Evolutionary conservation across 2,329 filamentous ascomycete species (phyloP), one percentile per base, ranked within the genome.

Genomic region (Penicillium sp.): DNA sequence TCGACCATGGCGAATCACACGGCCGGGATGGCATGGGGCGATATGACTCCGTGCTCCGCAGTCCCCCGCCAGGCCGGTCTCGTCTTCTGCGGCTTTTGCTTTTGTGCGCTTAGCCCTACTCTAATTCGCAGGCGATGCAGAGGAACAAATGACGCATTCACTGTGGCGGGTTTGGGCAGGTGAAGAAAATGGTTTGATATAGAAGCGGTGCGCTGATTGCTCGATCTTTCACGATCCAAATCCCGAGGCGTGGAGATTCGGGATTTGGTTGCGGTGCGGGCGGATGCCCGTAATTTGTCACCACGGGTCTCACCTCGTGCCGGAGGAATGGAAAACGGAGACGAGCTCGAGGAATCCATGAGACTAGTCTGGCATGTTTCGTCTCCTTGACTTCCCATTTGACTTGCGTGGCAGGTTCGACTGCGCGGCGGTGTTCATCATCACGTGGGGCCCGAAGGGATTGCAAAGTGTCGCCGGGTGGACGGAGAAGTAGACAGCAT

Each of bases 241-340:
- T 61, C 62, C 62, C 62, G 62, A 58, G 38, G 39, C 39, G 41
- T 48, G 35, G 40, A 39, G 36, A 39, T 50, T 57, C 61, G 61
- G 62, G 62, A 57, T 64, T 64, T 65, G 61, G 42, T 55, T 48
- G 36, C 35, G 36, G 38, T 33, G 25, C 36, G 36, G 30, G 28
- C 30, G 33, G 41, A 39, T 31, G 21, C 19, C 33, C 36, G 33
- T 37, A 40, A 50, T 47, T 43, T 45, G 42, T 45, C 42, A 43
- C 36, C 26, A 33, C 25, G 35, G 26, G 26, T 7, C 19, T 20
- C 26, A n/a, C 19, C 16, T 30, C 31, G 26, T 28, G 25, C 19
- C n/a, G 30, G 16, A 3, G 25, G 18, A 33, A 38, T 42, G 17
- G 27, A 33, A 25, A 20, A 33, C 7, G 33, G 17, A 26, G 39